These are phyloP conservation scores for Inosperma sp. DNA, from an alignment of 768 basidiomycete genomes.

Conservation along the genomic window DNA sequence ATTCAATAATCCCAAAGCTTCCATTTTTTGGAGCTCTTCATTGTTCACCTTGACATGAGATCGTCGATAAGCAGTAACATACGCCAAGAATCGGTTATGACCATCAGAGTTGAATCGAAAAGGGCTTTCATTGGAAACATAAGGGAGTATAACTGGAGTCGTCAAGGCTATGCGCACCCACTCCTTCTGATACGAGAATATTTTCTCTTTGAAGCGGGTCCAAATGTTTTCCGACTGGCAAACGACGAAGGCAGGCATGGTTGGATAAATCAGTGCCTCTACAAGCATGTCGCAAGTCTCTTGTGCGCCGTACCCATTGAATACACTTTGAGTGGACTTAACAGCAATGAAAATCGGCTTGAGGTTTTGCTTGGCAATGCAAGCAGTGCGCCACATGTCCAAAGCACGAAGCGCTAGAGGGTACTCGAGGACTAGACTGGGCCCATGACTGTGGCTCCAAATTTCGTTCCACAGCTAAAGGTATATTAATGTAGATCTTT, in stretches of 20 bases:
- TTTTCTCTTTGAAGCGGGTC: background rate
- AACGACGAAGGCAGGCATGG: slow-evolving; percentile 7
- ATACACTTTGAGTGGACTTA: slow-evolving; percentile 16
- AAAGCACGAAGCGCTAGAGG: background rate
- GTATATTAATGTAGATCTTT: too few species aligned
- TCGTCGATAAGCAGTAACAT: background rate
- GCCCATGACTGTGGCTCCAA: background rate
- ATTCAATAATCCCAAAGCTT: background rate
- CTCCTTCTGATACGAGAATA: background rate
- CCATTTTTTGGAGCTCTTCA: background rate
- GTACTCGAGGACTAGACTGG: background rate
- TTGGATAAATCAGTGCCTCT: slow-evolving; percentile 14
- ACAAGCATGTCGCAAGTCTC: too few species aligned
- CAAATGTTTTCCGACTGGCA: background rate
- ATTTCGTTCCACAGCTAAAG: background rate
- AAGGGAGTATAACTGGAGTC: background rate
- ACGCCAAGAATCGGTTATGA: background rate
- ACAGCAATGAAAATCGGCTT: slow-evolving; percentile 19
- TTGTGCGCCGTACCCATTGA: too few species aligned
- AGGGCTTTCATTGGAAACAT: background rate
- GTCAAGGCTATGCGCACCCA: background rate
- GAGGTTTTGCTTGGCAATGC: too few species aligned
- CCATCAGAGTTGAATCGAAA: background rate
- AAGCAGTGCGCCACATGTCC: background rate
- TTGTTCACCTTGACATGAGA: background rate